A percentile compares a stretch with the other conserved stretches of the same genome.
These are phyloP conservation scores for Ogataea kodamae DNA, from an alignment of 805 yeast species.

Conservation along the genomic window DNA sequence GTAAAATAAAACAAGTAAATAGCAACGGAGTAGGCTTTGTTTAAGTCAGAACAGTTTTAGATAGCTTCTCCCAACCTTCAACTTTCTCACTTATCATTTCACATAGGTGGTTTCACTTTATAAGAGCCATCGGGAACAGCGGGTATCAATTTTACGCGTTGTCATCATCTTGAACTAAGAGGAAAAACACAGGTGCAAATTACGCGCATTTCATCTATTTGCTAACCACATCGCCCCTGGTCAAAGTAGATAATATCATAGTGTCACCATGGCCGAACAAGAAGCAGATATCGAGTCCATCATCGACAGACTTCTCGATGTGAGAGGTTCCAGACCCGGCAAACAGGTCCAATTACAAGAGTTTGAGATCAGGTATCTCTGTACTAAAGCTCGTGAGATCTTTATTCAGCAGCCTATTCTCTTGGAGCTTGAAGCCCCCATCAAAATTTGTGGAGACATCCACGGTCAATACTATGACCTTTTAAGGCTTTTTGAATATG, in stretches of 20 bases:
- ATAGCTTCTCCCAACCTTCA: conserved; percentile 5
- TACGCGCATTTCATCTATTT: conserved; percentile 6
- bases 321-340: conserved; percentile 97
- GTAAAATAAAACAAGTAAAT: conserved; percentile 18
- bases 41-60: conserved; percentile 11
- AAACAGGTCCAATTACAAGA: conserved; percentile 92
- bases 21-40: conserved; percentile 15
- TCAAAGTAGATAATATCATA: conserved; percentile 4
- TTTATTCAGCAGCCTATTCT: conserved; percentile 96
- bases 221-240: conserved; percentile 9
- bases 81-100: conserved; percentile 2
- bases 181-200: conserved; percentile 6
- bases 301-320: conserved; percentile 94
- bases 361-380: conserved; percentile 88
- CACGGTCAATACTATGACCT: conserved; percentile 98
- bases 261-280: conserved; percentile 28
- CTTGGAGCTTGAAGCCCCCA: conserved; percentile 95
- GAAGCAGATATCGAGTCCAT: conserved; percentile 97
- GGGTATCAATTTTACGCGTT: conserved; percentile 14
- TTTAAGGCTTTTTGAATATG: conserved; percentile 92
- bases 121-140: conserved; percentile 13
- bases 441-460: conserved; percentile 95
- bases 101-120: conserved; percentile 6
- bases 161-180: conserved; percentile 5
- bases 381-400: conserved; percentile 97